phyloP scores from a whole-genome alignment of 2,329 filamentous ascomycete species.

The Myriosclerotinia duriaeana region DNA sequence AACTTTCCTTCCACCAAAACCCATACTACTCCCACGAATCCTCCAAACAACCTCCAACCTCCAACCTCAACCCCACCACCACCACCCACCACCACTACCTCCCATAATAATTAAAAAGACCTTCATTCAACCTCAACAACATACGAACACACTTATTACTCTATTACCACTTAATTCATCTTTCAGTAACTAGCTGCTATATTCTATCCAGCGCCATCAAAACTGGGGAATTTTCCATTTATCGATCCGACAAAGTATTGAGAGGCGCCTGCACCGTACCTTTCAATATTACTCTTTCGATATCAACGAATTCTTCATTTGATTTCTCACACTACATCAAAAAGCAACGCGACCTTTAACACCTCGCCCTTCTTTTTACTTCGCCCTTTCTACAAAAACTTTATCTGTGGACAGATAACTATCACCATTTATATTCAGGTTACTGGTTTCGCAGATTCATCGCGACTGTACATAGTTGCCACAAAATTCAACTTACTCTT shows the following conservation, averaged over 20 bases:
- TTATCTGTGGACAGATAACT: slow-evolving; percentile 24
- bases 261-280: slow-evolving; percentile 43
- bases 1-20: background rate
- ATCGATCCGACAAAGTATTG: slow-evolving; percentile 27
- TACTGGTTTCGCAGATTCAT: slow-evolving; percentile 26
- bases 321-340: slow-evolving; percentile 15
- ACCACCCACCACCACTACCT: slow-evolving; percentile 20
- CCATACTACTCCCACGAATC: background rate
- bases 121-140: background rate
- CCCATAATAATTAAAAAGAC: slow-evolving; percentile 17
- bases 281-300: slow-evolving; percentile 32
- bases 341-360: slow-evolving; percentile 16
- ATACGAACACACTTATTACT: background rate
- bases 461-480: slow-evolving; percentile 25
- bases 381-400: slow-evolving; percentile 4
- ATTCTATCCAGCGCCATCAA: slow-evolving; percentile 26
- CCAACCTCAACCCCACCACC: background rate
- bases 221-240: background rate
- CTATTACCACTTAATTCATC: slow-evolving; percentile 17
- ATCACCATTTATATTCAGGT: slow-evolving; percentile 4
- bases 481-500: slow-evolving; percentile 13
- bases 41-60: background rate
- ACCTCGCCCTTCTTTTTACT: slow-evolving; percentile 16
- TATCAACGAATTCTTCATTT: slow-evolving; percentile 31
- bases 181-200: slow-evolving; percentile 30